Evolutionary conservation across 176 grass and related monocot species (phyloP).

Genomic region (Elaeis guineensis): DNA sequence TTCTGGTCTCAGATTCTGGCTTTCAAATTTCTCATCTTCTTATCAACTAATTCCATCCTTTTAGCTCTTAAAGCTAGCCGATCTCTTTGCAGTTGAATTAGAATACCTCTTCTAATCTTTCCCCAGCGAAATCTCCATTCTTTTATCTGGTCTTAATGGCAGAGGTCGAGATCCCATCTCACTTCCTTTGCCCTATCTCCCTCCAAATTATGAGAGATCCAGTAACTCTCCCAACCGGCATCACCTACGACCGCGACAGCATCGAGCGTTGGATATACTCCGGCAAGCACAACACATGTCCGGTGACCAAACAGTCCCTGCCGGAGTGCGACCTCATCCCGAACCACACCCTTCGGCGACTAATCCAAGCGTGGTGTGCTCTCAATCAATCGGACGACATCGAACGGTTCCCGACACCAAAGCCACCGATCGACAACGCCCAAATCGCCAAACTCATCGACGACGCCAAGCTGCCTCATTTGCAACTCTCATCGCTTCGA

Average conservation of each 20-base stretch:
- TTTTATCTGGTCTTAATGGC: too few relatives aligned
- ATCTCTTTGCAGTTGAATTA: too few relatives aligned
- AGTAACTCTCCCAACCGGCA: background rate
- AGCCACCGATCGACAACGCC: background rate
- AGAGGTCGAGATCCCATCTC: background rate
- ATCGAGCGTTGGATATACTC: background rate
- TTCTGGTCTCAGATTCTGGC: too few relatives aligned
- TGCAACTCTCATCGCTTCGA: background rate
- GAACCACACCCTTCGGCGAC: background rate
- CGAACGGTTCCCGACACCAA: background rate
- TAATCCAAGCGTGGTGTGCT: background rate
- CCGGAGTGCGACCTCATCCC: background rate
- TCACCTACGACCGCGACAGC: background rate
- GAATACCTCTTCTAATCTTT: too few relatives aligned
- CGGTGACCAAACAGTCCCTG: background rate
- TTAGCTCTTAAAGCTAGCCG: too few relatives aligned
- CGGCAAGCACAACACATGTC: background rate
- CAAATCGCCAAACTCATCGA: background rate
- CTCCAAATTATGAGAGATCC: background rate
- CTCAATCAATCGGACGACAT: background rate
- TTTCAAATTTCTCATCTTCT: too few relatives aligned
- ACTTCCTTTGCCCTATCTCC: background rate
- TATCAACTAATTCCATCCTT: too few relatives aligned
- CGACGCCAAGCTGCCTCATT: background rate
- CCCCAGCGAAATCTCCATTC: too few relatives aligned